Base-by-base conservation (phyloP, 2,329 filamentous ascomycete species). In the Seiridium cupressi region DNA sequence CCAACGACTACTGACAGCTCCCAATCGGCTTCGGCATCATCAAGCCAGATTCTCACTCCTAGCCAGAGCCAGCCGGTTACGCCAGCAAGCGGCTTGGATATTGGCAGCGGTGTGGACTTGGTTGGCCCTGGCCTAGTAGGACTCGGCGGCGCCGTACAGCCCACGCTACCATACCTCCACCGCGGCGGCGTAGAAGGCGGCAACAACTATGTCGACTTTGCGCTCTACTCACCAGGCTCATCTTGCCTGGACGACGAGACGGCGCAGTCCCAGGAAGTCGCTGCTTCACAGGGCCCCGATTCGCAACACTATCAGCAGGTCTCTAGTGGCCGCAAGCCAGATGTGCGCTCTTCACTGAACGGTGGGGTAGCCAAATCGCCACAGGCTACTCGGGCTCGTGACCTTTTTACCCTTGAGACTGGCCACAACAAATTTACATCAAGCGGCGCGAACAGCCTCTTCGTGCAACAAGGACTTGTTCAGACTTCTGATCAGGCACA, bases 151-250 rank as follows among this genome's bases (percentile, higher is more conserved):
- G 44, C 47, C 54, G 46, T 60, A 32, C 47, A 54, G 48, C 69
- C 64, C 51, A 63, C 64, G 58, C 72, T 81, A 18, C 79, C 79
- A 7, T 82, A 81, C 66, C 72, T 81, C 60, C 73, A 73, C 61
- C 68, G 72, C 3, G 70, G 69, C 26, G 70, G 70, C 58, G 62
- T 65, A 31, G 69, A 74, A 62, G 69, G 69, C 61, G 74, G 72
- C 66, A 73, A 77, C 69, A 71, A 81, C 70, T 85, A 85, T 66
- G 72, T 77, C 64, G 83, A 85, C 73, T 85, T 85, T 74, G 81
- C 79, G 67, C 77, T 85, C 13, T 85, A 79, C 73, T 85, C 82
- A 55, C 82, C 83, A 6, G 63, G 60, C 3, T 71, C 73, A 31
- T 76, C 72, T 61, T 77, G 77, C 68, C 73, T 80, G 11, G 81